Percentiles rank a stretch among this genome's conserved stretches.
Evolutionary conservation across 2,329 filamentous ascomycete species (phyloP).

Genomic region (Aciculosporium take): DNA sequence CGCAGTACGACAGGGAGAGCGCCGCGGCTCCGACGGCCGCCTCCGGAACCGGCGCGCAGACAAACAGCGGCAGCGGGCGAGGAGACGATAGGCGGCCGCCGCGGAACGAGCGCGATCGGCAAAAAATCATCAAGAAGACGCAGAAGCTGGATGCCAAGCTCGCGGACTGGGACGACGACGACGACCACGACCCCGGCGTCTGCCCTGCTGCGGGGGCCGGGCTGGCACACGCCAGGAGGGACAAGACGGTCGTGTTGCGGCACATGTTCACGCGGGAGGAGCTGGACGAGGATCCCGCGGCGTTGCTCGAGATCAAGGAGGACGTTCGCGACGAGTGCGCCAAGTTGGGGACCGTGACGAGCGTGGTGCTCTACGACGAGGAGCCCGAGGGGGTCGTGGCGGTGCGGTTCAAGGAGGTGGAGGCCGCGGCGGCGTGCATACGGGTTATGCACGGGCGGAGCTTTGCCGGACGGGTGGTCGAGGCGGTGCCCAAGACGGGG

Average conservation of each 20-base stretch:
- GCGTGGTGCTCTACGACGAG: conserved; percentile 78
- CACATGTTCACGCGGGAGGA: conserved; percentile 87
- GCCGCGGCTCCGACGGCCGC: background rate
- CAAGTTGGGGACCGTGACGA: conserved; percentile 77
- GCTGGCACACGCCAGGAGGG: conserved; percentile 41
- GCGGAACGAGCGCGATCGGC: conserved; percentile 54
- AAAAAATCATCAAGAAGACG: conserved; percentile 81
- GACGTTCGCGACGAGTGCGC: conserved; percentile 83
- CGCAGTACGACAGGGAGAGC: conserved; percentile 45
- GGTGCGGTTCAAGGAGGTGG: conserved; percentile 62
- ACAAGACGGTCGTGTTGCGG: conserved; percentile 75
- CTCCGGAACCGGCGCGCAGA: background rate
- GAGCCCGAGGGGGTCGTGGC: conserved; percentile 75
- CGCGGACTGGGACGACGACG: conserved; percentile 90
- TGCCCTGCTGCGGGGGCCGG: conserved; percentile 22
- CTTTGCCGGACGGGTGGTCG: conserved; percentile 59
- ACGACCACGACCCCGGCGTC: no score
- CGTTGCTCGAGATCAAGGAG: conserved; percentile 81
- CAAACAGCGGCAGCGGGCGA: conserved; percentile 14
- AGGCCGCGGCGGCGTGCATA: conserved; percentile 60
- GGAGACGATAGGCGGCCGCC: conserved; percentile 26
- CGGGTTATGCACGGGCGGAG: conserved; percentile 63
- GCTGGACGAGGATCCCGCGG: conserved; percentile 70
- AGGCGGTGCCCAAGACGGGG: conserved; percentile 57
- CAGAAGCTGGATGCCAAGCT: conserved; percentile 85